Percentiles rank a stretch among this genome's conserved stretches.
Conservation (phyloP, 306 rosid species). For the Quercus rubra region DNA sequence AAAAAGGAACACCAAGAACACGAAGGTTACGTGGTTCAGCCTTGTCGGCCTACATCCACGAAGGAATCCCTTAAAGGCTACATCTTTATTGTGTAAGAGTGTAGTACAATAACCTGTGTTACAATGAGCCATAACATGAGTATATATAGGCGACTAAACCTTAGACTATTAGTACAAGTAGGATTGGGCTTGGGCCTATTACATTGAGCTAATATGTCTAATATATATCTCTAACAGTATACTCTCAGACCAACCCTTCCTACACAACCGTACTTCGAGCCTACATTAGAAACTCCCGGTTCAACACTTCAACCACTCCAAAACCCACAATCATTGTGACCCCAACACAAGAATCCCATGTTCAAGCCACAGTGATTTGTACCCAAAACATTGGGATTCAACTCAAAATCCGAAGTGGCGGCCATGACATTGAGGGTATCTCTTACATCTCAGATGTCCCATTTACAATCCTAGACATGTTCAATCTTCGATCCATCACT, state of each 20-base stretch:
- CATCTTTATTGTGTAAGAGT: too few relatives aligned
- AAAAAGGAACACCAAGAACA: too few relatives aligned
- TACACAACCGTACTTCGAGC: slow-evolving; percentile 58
- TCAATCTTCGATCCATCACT: slow-evolving; percentile 43
- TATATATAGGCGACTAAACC: too few relatives aligned
- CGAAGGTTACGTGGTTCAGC: too few relatives aligned
- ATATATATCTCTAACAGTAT: background rate
- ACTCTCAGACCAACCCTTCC: slow-evolving; percentile 34
- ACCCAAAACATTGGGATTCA: slow-evolving; percentile 41
- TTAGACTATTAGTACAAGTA: too few relatives aligned
- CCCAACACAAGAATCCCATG: slow-evolving; percentile 45
- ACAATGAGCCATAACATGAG: too few relatives aligned
- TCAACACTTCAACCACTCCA: slow-evolving; percentile 62
- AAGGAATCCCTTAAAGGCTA: too few relatives aligned
- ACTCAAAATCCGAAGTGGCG: slow-evolving; percentile 72
- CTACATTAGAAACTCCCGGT: slow-evolving; percentile 70
- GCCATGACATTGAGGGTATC: slow-evolving; percentile 74
- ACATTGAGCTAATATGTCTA: too few relatives aligned
- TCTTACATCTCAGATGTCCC: slow-evolving; percentile 59
- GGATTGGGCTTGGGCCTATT: too few relatives aligned
- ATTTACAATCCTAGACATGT: slow-evolving; percentile 72
- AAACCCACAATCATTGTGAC: slow-evolving; percentile 67
- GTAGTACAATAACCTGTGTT: too few relatives aligned
- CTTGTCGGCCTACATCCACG: too few relatives aligned
- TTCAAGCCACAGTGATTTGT: slow-evolving; percentile 56